A percentile compares a stretch with the other conserved stretches of the same genome.
Conservation (phyloP, 2,329 filamentous ascomycete species). For the Penicillium sp. region DNA sequence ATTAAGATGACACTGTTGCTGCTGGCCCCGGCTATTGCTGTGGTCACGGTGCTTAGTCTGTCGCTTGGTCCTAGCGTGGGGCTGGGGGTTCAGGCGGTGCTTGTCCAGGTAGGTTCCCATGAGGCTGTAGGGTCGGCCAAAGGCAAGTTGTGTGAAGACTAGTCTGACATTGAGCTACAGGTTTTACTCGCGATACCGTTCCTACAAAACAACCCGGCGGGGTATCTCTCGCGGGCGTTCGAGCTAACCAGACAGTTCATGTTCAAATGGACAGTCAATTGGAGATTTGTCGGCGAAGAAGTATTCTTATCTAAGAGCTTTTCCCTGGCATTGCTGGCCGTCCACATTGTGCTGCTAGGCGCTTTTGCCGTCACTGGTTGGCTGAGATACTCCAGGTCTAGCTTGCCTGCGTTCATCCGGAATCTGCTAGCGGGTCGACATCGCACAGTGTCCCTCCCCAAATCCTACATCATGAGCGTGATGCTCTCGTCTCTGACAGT, state of each 20-base stretch:
- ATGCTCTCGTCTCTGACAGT: slow-evolving; percentile 68
- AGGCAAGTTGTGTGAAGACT: no score
- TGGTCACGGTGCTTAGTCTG: slow-evolving; percentile 66
- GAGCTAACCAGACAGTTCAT: slow-evolving; percentile 84
- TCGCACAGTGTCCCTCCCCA: slow-evolving; percentile 54
- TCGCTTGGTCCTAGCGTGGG: slow-evolving; percentile 57
- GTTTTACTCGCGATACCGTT: slow-evolving; percentile 59
- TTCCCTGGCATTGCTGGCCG: slow-evolving; percentile 55
- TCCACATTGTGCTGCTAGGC: no score
- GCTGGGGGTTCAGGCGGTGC: slow-evolving; percentile 61
- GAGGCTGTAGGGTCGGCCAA: background rate
- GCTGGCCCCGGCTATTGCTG: slow-evolving; percentile 67
- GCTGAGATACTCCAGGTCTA: no score
- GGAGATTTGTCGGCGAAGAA: slow-evolving; percentile 85
- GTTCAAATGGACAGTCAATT: slow-evolving; percentile 98
- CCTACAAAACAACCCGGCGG: slow-evolving; percentile 50
- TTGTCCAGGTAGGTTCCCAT: slow-evolving; percentile 58
- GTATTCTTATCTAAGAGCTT: slow-evolving; percentile 65
- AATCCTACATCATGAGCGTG: slow-evolving; percentile 65
- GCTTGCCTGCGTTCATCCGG: no score
- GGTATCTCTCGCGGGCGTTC: slow-evolving; percentile 75
- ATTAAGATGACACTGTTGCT: slow-evolving; percentile 91
- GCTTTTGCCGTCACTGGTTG: no score
- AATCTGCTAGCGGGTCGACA: no score
- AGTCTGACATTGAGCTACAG: no score